phyloP scores from a whole-genome alignment of 2,329 filamentous ascomycete genomes.

The Colletotrichum sidae region DNA sequence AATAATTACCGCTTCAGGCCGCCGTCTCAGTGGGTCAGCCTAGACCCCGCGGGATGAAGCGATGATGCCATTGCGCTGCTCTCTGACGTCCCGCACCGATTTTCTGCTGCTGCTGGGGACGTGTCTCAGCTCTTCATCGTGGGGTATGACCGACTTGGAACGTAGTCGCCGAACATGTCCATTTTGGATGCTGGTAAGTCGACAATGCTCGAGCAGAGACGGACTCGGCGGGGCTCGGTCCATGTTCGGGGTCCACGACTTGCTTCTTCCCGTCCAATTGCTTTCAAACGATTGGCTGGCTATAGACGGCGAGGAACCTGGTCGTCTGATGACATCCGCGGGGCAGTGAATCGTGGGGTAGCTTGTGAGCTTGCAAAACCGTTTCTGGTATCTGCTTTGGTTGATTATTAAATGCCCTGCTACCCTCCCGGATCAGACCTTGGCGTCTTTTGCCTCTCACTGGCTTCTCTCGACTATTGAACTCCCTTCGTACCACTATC shows the following conservation, averaged over 20 bases:
- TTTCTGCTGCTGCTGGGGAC: neutral
- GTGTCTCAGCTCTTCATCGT: neutral
- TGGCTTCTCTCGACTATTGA: neutral
- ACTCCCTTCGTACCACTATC: neutral
- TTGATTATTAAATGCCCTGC: neutral
- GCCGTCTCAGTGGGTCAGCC: neutral
- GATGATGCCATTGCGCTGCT: constrained; percentile 24
- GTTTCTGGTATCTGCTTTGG: neutral
- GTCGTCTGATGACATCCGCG: neutral
- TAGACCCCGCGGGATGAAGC: constrained; percentile 18
- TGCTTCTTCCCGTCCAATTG: constrained; percentile 1
- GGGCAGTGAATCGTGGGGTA: constrained; percentile 7
- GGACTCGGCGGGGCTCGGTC: constrained; percentile 14
- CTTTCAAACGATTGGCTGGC: constrained; percentile 8
- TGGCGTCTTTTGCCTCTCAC: neutral
- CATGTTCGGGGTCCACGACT: constrained; percentile 18
- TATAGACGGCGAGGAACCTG: constrained; percentile 9
- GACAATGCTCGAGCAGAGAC: neutral
- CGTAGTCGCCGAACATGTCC: constrained; percentile 16
- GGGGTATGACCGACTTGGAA: neutral
- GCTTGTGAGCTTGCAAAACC: neutral
- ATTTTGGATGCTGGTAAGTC: neutral
- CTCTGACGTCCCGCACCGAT: neutral
- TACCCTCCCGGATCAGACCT: neutral
- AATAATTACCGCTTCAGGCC: constrained; percentile 17